Evolutionary conservation across 2,329 filamentous ascomycete genomes (phyloP).

Genomic region (Colletotrichum siamense): DNA sequence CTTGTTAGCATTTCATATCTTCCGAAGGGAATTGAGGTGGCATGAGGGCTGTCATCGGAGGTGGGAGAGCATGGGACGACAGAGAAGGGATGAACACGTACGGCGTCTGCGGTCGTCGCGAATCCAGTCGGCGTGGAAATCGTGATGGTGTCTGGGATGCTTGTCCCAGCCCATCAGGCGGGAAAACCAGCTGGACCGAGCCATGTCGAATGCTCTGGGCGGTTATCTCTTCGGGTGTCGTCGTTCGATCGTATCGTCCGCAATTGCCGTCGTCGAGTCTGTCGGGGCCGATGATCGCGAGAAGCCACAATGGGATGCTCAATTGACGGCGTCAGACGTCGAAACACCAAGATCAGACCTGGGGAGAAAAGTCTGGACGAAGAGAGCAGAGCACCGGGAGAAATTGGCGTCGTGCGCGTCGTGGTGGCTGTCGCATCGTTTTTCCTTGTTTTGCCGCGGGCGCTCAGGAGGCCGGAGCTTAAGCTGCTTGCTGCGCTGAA

Average conservation of each 20-base stretch:
- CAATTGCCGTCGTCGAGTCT: not conserved
- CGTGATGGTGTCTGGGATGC: constrained; percentile 34
- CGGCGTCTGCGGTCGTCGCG: constrained; percentile 50
- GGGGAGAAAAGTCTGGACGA: not conserved
- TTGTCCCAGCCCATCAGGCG: constrained; percentile 39
- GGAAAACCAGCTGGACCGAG: constrained; percentile 33
- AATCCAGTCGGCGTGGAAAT: constrained; percentile 37
- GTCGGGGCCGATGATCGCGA: not conserved
- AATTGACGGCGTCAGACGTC: not conserved
- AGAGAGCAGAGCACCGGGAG: not conserved
- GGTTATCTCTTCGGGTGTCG: not conserved
- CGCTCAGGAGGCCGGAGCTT: not conserved
- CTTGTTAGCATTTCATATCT: not conserved
- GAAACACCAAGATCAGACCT: not conserved
- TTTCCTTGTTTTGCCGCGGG: constrained; percentile 11
- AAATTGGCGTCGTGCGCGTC: not conserved
- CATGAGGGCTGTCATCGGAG: not conserved
- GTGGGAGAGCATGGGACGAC: not conserved
- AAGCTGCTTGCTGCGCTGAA: not conserved
- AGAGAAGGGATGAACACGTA: constrained; percentile 31
- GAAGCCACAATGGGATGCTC: not conserved
- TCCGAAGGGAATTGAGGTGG: not conserved
- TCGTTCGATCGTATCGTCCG: not conserved
- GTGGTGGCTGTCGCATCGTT: not conserved
- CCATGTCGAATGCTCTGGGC: constrained; percentile 22